Percentiles rank a stretch among this genome's conserved stretches.
phyloP scores from a whole-genome alignment of 1,139 yeast species.

The Lodderomyces oxycetoniae region DNA sequence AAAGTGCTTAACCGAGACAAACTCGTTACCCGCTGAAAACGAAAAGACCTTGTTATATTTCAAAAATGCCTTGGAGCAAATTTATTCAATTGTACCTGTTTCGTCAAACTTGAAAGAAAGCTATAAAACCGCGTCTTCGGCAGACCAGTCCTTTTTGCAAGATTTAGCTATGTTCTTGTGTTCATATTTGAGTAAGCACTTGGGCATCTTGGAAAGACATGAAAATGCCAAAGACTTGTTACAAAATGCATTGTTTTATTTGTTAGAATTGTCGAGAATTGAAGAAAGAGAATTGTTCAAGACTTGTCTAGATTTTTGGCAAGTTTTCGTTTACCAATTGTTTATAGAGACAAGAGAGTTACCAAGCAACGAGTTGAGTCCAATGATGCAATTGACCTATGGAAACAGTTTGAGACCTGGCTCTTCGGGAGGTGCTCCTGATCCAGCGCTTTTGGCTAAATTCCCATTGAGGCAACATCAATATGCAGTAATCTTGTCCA shows the following conservation, averaged over 20 bases:
- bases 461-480: constrained; percentile 83
- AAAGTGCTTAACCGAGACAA: constrained; percentile 89
- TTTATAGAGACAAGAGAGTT: constrained; percentile 81
- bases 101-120: constrained; percentile 67
- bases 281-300: constrained; percentile 96
- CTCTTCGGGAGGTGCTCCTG: constrained; percentile 74
- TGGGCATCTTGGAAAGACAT: constrained; percentile 65
- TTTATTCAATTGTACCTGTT: constrained; percentile 68
- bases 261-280: constrained; percentile 80
- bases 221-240: constrained; percentile 56
- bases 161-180: constrained; percentile 92
- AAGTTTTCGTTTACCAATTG: constrained; percentile 70
- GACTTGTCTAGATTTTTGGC: constrained; percentile 94
- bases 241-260: constrained; percentile 69
- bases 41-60: constrained; percentile 68
- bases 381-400: constrained; percentile 67
- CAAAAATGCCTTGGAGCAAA: constrained; percentile 66
- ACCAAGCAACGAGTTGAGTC: constrained; percentile 68
- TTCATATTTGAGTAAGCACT: constrained; percentile 76
- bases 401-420: constrained; percentile 43
- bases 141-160: constrained; percentile 91
- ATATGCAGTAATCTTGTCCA: constrained; percentile 70
- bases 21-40: constrained; percentile 60
- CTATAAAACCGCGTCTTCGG: constrained; percentile 70
- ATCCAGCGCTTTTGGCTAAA: constrained; percentile 70